A percentile compares a stretch with the other conserved stretches of the same genome.
phyloP scores from a whole-genome alignment of 345 rosid species.

The Salix purpurea region DNA sequence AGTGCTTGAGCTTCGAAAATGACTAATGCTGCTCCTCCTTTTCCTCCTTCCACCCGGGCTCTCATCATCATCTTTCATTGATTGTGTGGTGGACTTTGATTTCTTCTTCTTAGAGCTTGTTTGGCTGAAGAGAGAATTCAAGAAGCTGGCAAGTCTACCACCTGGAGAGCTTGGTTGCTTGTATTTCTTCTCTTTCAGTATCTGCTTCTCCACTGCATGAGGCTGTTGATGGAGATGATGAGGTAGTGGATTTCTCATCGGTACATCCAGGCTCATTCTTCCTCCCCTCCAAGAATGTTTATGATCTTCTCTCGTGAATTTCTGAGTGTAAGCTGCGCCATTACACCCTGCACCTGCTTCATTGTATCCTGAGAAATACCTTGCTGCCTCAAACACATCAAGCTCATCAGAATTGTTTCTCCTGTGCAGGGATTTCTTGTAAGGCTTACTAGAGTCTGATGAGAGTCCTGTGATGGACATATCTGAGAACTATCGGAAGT shows the following conservation, averaged over 20 bases:
- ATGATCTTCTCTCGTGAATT: conserved; percentile 37
- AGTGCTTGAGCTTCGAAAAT: conserved; percentile 62
- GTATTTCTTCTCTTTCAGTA: conserved; percentile 51
- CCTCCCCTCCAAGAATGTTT: conserved; percentile 45
- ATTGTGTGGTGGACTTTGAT: conserved; percentile 40
- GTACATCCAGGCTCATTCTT: conserved; percentile 67
- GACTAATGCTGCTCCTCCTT: conserved; percentile 86
- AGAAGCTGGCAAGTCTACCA: conserved; percentile 76
- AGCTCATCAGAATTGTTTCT: conserved; percentile 72
- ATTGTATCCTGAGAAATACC: conserved; percentile 54
- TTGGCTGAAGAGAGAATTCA: conserved; percentile 82
- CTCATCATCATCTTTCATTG: conserved; percentile 60
- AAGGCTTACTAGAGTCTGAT: conserved; percentile 41
- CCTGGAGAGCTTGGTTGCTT: conserved; percentile 94
- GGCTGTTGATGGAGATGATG: conserved; percentile 24
- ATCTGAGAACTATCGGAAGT: background rate
- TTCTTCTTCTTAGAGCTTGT: conserved; percentile 71
- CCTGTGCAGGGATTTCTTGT: conserved; percentile 45
- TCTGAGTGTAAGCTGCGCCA: conserved; percentile 33
- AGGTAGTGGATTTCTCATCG: conserved; percentile 32
- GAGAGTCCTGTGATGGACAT: conserved; percentile 64
- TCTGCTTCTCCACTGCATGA: conserved; percentile 35
- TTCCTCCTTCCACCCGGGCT: conserved; percentile 65
- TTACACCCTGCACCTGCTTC: conserved; percentile 3
- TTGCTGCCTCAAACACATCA: conserved; percentile 84